Percentiles rank a stretch among this genome's conserved stretches.
These are phyloP conservation scores for Xylaria intraflava DNA, from an alignment of 495 filamentous ascomycete species.

Conservation along the genomic window DNA sequence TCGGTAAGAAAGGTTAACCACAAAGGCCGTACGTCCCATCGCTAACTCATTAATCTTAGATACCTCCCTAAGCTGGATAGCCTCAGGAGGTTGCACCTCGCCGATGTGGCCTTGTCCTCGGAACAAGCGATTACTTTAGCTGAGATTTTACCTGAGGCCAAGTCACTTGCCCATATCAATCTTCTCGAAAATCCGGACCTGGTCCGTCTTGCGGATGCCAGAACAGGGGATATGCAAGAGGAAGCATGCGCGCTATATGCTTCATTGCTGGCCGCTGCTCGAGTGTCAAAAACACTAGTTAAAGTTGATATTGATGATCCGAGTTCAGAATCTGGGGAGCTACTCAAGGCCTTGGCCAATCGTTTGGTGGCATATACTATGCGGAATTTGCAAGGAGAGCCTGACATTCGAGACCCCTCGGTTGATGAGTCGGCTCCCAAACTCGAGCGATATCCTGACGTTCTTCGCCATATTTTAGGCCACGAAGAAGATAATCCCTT, in stretches of 20 bases:
- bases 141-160: slow-evolving; percentile 81
- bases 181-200: slow-evolving; percentile 78
- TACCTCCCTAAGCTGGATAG: slow-evolving; percentile 76
- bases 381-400: slow-evolving; percentile 73
- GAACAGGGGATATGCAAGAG: slow-evolving; percentile 69
- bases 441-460: slow-evolving; percentile 44
- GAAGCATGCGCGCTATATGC: slow-evolving; percentile 93
- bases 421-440: slow-evolving; percentile 29
- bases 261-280: slow-evolving; percentile 80
- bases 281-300: slow-evolving; percentile 75
- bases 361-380: slow-evolving; percentile 92
- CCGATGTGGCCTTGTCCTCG: slow-evolving; percentile 76
- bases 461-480: slow-evolving; percentile 51
- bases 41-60: slow-evolving; percentile 25
- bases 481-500: slow-evolving; percentile 53
- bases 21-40: background rate
- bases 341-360: slow-evolving; percentile 87
- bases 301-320: slow-evolving; percentile 91
- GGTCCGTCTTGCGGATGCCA: slow-evolving; percentile 56
- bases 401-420: slow-evolving; percentile 21
- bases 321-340: slow-evolving; percentile 65
- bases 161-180: slow-evolving; percentile 78
- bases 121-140: slow-evolving; percentile 84
- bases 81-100: slow-evolving; percentile 80
- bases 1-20: slow-evolving; percentile 39